Evolutionary conservation across 305 asterid genomes (phyloP).

Genomic region (Ajuga reptans): DNA sequence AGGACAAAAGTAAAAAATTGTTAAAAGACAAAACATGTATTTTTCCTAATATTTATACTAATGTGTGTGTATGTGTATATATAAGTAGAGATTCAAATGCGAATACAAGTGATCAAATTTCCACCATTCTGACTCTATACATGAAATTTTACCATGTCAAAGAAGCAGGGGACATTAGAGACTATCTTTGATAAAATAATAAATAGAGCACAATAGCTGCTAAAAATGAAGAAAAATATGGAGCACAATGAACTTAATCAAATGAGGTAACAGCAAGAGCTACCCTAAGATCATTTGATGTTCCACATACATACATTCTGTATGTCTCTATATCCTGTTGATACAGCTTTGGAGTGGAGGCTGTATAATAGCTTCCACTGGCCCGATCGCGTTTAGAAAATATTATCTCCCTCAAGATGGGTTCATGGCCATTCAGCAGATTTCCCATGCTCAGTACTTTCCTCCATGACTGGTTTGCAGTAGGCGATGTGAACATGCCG

Average conservation of each 20-base stretch:
- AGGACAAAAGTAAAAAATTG: too few species aligned
- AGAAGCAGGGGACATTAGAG: neutral
- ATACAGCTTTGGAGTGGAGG: conserved; percentile 32
- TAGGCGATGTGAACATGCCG: conserved; percentile 70
- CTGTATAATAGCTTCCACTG: conserved; percentile 57
- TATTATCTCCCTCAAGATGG: conserved; percentile 65
- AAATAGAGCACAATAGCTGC: neutral
- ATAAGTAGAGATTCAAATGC: too few species aligned
- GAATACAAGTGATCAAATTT: neutral
- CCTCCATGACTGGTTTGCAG: conserved; percentile 92
- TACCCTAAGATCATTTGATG: conserved; percentile 79
- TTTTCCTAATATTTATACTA: too few species aligned
- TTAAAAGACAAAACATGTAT: too few species aligned
- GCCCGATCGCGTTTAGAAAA: conserved; percentile 59
- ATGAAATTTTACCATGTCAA: neutral
- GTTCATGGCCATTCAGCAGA: conserved; percentile 88
- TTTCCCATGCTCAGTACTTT: conserved; percentile 89
- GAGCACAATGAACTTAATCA: conserved; percentile 35
- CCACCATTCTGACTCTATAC: neutral
- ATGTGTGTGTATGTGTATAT: too few species aligned
- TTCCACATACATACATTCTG: conserved; percentile 73
- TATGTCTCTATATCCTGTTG: conserved; percentile 67
- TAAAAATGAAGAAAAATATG: neutral
- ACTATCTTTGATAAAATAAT: neutral
- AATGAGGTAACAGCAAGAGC: conserved; percentile 86